Evolutionary conservation across 768 basidiomycete species (phyloP).

Genomic region (Mycena vitilis): DNA sequence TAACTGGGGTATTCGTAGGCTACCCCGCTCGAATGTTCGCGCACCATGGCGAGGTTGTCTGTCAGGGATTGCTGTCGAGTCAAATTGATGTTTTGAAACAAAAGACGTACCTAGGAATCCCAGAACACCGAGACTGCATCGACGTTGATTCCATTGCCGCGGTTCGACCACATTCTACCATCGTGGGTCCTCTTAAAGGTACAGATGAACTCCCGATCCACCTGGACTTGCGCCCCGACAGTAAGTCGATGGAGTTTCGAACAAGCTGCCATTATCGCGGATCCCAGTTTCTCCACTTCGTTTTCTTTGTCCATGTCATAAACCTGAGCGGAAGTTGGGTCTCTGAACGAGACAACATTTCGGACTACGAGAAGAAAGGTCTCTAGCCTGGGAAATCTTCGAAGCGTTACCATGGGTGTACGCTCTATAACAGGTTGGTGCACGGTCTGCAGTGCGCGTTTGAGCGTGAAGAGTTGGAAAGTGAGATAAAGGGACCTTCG

Average conservation of each 20-base stretch:
- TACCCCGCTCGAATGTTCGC: no score
- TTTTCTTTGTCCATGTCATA: not conserved
- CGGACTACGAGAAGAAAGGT: constrained; percentile 12
- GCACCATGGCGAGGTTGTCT: no score
- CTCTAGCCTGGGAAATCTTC: not conserved
- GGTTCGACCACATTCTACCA: not conserved
- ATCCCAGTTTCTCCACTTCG: not conserved
- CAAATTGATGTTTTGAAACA: not conserved
- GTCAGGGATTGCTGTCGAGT: no score
- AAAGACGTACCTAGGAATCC: not conserved
- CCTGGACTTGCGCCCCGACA: not conserved
- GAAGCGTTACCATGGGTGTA: not conserved
- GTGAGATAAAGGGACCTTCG: not conserved
- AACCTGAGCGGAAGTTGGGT: not conserved
- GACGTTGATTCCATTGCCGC: not conserved
- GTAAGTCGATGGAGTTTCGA: constrained; percentile 4
- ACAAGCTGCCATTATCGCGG: constrained; percentile 7
- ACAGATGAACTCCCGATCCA: constrained; percentile 7
- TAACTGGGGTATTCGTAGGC: no score
- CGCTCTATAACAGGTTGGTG: not conserved
- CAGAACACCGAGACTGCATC: constrained; percentile 23
- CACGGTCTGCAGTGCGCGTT: not conserved
- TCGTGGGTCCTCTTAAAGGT: not conserved
- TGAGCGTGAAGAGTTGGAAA: not conserved
- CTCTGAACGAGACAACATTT: not conserved